Base-by-base conservation (phyloP, 2,329 filamentous ascomycete genomes). In the Trichophyton simii region DNA sequence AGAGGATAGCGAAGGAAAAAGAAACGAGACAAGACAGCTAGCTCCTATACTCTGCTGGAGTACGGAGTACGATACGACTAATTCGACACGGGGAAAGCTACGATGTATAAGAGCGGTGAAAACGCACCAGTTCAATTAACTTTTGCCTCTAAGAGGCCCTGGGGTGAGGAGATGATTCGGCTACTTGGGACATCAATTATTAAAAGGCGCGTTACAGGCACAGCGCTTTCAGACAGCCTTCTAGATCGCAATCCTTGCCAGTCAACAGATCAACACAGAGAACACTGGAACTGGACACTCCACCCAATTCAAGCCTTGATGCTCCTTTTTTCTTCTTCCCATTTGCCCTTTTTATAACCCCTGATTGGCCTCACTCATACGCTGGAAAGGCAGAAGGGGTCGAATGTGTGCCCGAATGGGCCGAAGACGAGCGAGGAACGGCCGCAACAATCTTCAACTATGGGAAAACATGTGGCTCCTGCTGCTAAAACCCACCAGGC, bases 51-150 rank as follows among this genome's bases (percentile, higher is more conserved):
- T 8, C 31, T 34, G 52, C n/a, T 15, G 13, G 52, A 22, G 46
- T 25, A 44, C 15, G 13, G 52, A 22, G 46, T 25, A 44, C 15
- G 9, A n/a, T 55, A 55, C 52, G 31, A 38, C 52, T n/a, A 36
- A 36, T n/a, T 34, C 31, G 52, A 7, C 28, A 34, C 22, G 25
- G 52, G 28, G 52, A 55, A 55, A 22, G 18, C 18, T 22, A 52
- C 46, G 18, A 52, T 38, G 34, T 52, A 25, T 36, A 55, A 55
- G 52, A 55, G 38, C 8, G 44, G 25, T 52, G 34, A 60, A 61
- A 41, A 54, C 28, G 48, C 48, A 54, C 48, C 22, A 15, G 48
- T 34, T 54, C 22, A 54, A 54, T 54, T 54, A 54, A n/a, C 48
- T 22, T 52, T 54, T n/a, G 22, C 6, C 25, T 54, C 48, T 25